Conservation (phyloP, 179 eudicot genomes). For the Beta macrorhiza region DNA sequence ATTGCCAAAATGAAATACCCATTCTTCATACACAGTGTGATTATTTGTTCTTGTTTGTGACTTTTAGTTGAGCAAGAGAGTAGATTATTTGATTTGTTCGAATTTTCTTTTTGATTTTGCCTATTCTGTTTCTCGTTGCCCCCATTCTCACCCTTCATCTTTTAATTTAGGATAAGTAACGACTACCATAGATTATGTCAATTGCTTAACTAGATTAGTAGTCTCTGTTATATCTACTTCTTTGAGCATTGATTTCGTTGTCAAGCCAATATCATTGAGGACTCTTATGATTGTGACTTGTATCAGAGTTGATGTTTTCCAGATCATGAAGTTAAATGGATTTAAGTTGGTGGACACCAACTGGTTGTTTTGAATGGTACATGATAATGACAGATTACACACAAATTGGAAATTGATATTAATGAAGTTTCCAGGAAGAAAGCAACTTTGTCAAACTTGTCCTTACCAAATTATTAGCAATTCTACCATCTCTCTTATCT, state of each 20-base stretch:
- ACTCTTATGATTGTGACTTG: conserved; percentile 1
- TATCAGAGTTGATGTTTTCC: conserved; percentile 6
- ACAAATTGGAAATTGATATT: conserved; percentile 11
- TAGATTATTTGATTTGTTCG: neutral
- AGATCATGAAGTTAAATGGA: conserved; percentile 10
- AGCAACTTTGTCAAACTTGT: conserved; percentile 10
- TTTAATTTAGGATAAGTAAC: neutral
- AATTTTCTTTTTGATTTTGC: neutral
- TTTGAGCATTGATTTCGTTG: neutral
- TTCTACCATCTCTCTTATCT: neutral
- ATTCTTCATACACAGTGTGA: no score
- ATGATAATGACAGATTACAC: conserved; percentile 22
- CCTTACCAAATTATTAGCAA: neutral
- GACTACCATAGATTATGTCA: neutral
- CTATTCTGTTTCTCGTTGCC: neutral
- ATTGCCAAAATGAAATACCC: no score
- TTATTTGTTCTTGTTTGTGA: neutral
- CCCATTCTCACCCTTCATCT: neutral
- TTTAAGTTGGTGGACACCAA: conserved; percentile 16
- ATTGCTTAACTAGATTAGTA: conserved; percentile 10
- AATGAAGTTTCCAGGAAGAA: conserved; percentile 11
- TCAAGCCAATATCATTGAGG: conserved; percentile 13
- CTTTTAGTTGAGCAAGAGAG: neutral
- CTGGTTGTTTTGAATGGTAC: conserved; percentile 9
- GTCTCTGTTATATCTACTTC: neutral